Evolutionary conservation across 2,329 filamentous ascomycete genomes (phyloP), one percentile per base, ranked within the genome.

Genomic region (Paraphaeosphaeria minitans): DNA sequence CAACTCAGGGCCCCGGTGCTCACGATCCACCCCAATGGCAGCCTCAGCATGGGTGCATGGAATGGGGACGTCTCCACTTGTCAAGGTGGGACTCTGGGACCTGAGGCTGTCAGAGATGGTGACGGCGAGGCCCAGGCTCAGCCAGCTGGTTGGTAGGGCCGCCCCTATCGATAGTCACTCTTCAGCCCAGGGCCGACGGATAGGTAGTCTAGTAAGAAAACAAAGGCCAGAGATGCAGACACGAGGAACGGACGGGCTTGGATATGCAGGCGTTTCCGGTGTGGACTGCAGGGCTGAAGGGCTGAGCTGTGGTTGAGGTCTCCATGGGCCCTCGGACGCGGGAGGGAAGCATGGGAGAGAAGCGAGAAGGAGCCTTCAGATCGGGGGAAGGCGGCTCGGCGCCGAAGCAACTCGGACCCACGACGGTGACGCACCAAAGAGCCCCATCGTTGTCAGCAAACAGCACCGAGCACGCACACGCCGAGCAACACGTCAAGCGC

Each of bases 361-460:
- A 45, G 37, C 37, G 37, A 39, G 37, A 45, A 24, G 12, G 42
- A 27, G 45, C 45, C n/a, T n/a, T n/a, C n/a, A n/a, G 45, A 31
- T 24, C 45, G 45, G 45, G 37, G 37, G 13, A 22, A 3, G 37
- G 37, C 37, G 22, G 2, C 8, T 50, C 46, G 33, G 29, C 21
- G 47, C 49, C 49, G 49, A 53, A 31, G 21, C n/a, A 27, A 22
- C 8, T 50, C 47, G 47, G 46, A 8, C 47, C 47, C 47, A 31
- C 29, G 21, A 5, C 50, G 37, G 50, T 53, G 50, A 53, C 50
- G 50, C 50, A 53, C 16, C 27, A 24, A n/a, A 42, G 35, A 50
- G 47, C 27, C 6, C 29, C 29, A 31, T 31, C 29, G 29, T 31
- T 31, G 24, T 33, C 46, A 50, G 45, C 21, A 51, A 37, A 41